Evolutionary conservation across 805 yeast species (phyloP), one percentile per base, ranked within the genome.

Genomic region (Candida koratica): DNA sequence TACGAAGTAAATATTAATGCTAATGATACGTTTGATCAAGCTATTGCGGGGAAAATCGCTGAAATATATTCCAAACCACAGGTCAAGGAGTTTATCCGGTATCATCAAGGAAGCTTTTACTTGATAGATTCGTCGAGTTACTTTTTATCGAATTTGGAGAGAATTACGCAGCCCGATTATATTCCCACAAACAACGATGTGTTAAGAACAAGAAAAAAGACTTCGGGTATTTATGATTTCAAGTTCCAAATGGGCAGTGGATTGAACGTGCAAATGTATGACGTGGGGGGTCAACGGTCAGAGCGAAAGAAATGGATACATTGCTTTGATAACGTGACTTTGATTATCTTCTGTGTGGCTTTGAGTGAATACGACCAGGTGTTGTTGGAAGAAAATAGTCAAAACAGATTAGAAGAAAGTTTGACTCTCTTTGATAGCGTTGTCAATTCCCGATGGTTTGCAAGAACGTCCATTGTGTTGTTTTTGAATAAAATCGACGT

Each of bases 301-400:
- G 98, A 93, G 64, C 79, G 98, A 36, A 85, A 84, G 53, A 90
- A 93, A 60, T 93, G 98, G 98, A 88, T 93, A 43, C 94, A 93
- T 60, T 86, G 96, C 54, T 93, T 93, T 51, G 96, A 88, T 58
- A 87, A 88, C 49, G 96, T 89, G 22, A 84, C 96, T 0, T 69
- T 84, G 31, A 82, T 89, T 34, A 85, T 89, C 41, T 89, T 88
- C 55, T 88, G 96, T 58, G 96, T 88, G 15, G 88, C 97, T 0
- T 61, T 89, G 36, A 80, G 90, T 2, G 97, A 89, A 55, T 89
- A 89, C 54, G 96, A 89, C 56, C 96, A 88, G 60, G 81, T 77
- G 3, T 61, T 89, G 41, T 60, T 85, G 40, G 97, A 86, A 58
- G 88, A 84, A 42, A 70, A 76, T 25, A 66, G 71, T n/a, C 84